These are phyloP conservation scores for Tinospora cordifolia DNA, from an alignment of 164 flowering plant genomes.

Conservation along the genomic window DNA sequence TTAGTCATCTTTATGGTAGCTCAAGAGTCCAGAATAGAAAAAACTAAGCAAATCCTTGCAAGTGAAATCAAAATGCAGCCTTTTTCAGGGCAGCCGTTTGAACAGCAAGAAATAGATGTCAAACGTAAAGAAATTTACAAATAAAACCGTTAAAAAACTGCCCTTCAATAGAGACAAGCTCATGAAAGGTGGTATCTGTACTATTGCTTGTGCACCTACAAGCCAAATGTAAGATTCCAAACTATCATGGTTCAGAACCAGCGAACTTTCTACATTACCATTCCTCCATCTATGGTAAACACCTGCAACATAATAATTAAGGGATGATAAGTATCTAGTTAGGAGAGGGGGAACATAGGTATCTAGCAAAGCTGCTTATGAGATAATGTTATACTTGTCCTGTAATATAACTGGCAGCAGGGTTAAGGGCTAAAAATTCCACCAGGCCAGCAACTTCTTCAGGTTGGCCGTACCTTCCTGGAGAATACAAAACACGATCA, in stretches of 20 bases:
- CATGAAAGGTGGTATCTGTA: too few relatives aligned
- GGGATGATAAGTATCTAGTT: not conserved
- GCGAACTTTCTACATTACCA: conserved; percentile 32
- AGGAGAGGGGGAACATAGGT: not conserved
- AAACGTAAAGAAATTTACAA: too few relatives aligned
- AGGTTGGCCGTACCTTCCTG: conserved; percentile 47
- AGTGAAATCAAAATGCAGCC: too few relatives aligned
- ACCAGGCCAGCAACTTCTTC: conserved; percentile 52
- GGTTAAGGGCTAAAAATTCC: conserved; percentile 39
- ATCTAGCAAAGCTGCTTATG: not conserved
- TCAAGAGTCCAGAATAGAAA: too few relatives aligned
- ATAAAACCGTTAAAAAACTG: too few relatives aligned
- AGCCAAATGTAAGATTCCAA: not conserved
- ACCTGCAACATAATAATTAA: conserved; percentile 25
- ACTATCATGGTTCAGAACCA: not conserved
- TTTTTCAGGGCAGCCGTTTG: too few relatives aligned
- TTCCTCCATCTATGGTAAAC: conserved; percentile 44
- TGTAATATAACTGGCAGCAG: conserved; percentile 44
- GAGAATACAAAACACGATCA: not conserved
- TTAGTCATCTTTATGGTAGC: too few relatives aligned
- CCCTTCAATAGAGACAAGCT: too few relatives aligned
- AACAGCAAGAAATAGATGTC: too few relatives aligned
- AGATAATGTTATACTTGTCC: conserved; percentile 30
- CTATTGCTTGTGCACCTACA: not conserved
- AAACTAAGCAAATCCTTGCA: too few relatives aligned